Evolutionary conservation across 1,139 yeast species (phyloP).

Genomic region (Yamadazyma taylorii): DNA sequence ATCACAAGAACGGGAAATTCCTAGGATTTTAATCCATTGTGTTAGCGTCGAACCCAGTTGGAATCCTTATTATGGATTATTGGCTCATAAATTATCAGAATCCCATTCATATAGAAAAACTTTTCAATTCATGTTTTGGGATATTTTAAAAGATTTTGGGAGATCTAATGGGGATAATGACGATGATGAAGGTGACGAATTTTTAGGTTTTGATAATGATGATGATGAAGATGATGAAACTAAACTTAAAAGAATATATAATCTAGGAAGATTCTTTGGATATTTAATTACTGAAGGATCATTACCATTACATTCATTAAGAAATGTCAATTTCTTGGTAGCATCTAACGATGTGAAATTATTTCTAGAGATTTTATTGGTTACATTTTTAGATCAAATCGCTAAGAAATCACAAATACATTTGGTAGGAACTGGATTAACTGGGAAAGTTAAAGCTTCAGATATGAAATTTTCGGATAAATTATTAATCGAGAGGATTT

Average conservation of each 20-base stretch:
- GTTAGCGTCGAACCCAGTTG: conserved; percentile 78
- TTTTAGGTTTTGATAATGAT: conserved; percentile 35
- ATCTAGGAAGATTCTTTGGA: conserved; percentile 81
- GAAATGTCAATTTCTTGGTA: conserved; percentile 73
- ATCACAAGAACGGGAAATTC: conserved; percentile 86
- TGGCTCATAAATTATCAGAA: conserved; percentile 74
- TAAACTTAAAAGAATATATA: conserved; percentile 59
- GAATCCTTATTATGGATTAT: conserved; percentile 86
- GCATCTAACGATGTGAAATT: conserved; percentile 64
- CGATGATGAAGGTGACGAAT: conserved; percentile 37
- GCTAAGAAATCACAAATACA: conserved; percentile 64
- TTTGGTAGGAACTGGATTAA: conserved; percentile 47
- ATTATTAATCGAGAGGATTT: conserved; percentile 51
- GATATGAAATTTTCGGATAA: conserved; percentile 53
- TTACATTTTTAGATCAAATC: conserved; percentile 62
- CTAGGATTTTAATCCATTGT: conserved; percentile 83
- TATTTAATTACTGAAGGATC: conserved; percentile 69
- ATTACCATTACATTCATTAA: conserved; percentile 68
- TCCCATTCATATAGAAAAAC: conserved; percentile 74
- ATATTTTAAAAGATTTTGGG: conserved; percentile 73
- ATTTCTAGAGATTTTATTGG: conserved; percentile 72
- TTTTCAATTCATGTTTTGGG: conserved; percentile 91
- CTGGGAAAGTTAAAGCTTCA: conserved; percentile 27
- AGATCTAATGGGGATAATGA: conserved; percentile 36
- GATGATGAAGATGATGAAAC: conserved; percentile 39